phyloP scores from a whole-genome alignment of 495 filamentous ascomycete genomes.

The Neurospora sp. region DNA sequence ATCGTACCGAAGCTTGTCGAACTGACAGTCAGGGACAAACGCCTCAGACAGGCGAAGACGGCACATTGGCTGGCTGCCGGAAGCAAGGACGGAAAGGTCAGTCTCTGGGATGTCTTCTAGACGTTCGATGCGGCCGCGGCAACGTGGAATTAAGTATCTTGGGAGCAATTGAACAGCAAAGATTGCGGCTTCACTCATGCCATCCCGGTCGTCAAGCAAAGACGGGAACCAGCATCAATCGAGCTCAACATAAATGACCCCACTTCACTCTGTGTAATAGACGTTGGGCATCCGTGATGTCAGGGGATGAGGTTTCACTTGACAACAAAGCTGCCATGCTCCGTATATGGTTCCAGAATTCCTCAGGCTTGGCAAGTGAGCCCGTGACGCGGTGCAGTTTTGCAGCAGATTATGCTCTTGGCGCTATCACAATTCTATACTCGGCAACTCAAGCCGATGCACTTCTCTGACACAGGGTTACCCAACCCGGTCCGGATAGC shows the following conservation, averaged over 20 bases:
- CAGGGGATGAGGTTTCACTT: not conserved
- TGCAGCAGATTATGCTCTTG: not conserved
- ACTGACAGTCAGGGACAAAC: constrained; percentile 49
- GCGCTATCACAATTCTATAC: not conserved
- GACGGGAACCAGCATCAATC: not conserved
- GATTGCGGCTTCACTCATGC: not conserved
- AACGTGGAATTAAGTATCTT: not conserved
- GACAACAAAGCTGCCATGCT: not conserved
- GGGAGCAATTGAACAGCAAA: not conserved
- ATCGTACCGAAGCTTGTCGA: constrained; percentile 20
- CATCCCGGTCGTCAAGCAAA: not conserved
- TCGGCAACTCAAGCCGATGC: constrained; percentile 29
- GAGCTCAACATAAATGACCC: not conserved
- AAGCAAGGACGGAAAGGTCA: constrained; percentile 92
- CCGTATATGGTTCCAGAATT: not conserved
- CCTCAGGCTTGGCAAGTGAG: not conserved
- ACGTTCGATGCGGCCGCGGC: not conserved
- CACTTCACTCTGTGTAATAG: not conserved
- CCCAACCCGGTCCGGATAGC: constrained; percentile 24
- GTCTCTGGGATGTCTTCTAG: constrained; percentile 85
- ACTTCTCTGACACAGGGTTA: constrained; percentile 23
- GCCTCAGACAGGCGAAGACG: constrained; percentile 52
- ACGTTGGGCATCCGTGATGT: not conserved
- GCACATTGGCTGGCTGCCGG: constrained; percentile 88
- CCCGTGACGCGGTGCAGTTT: not conserved